These are phyloP conservation scores for Ceratocystis ficicola DNA, from an alignment of 2,329 filamentous ascomycete species.

Conservation along the genomic window DNA sequence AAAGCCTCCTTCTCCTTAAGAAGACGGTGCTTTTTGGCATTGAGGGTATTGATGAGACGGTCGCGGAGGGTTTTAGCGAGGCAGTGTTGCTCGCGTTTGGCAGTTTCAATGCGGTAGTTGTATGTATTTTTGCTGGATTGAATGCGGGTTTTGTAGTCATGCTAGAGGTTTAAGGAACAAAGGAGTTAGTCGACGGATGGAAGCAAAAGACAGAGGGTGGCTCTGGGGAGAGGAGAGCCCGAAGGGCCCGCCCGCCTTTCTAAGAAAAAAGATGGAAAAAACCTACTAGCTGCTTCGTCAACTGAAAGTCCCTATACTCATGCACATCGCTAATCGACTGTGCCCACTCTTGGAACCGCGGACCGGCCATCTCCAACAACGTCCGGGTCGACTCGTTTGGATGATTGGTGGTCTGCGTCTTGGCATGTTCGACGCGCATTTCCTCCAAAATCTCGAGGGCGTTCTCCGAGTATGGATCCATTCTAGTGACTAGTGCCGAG, in stretches of 20 bases:
- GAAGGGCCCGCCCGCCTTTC: too few relatives aligned
- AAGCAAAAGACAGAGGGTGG: neutral
- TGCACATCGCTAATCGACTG: slow-evolving; percentile 77
- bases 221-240: neutral
- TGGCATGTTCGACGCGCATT: slow-evolving; percentile 44
- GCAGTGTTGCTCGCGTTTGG: slow-evolving; percentile 48
- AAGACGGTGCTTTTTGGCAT: slow-evolving; percentile 51
- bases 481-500: slow-evolving; percentile 71
- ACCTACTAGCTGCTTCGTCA: slow-evolving; percentile 69
- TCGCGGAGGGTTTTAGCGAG: slow-evolving; percentile 51
- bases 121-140: slow-evolving; percentile 48
- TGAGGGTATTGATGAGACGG: slow-evolving; percentile 54
- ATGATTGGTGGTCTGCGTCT: slow-evolving; percentile 33
- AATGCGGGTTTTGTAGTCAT: slow-evolving; percentile 51
- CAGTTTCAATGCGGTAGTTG: slow-evolving; percentile 50
- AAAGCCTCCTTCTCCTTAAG: slow-evolving; percentile 55
- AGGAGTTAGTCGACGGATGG: neutral
- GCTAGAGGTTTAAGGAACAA: slow-evolving; percentile 31
- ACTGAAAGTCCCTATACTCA: slow-evolving; percentile 72
- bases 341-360: slow-evolving; percentile 73
- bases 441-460: slow-evolving; percentile 61
- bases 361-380: slow-evolving; percentile 63
- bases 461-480: slow-evolving; percentile 64
- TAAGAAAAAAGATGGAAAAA: neutral
- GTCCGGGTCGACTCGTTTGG: slow-evolving; percentile 39